Conservation (phyloP, 2,329 filamentous ascomycete species). For the Phoma herbarum region DNA sequence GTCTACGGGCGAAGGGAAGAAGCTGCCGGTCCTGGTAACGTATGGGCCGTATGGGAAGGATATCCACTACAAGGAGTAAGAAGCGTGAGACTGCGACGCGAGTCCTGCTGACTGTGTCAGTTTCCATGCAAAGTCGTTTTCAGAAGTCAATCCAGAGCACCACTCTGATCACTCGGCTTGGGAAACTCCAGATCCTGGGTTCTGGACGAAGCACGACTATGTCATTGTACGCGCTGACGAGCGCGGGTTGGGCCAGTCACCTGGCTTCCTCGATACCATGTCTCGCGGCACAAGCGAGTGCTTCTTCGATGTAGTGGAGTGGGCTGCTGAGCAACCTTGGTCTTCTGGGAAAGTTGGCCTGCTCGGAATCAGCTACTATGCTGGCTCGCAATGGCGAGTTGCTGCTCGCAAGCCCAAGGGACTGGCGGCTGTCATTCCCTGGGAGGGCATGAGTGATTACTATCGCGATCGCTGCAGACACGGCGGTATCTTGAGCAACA, state of each 20-base stretch:
- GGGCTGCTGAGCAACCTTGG: slow-evolving; percentile 62
- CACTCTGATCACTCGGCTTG: slow-evolving; percentile 55
- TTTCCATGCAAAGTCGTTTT: slow-evolving; percentile 62
- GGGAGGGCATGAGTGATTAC: slow-evolving; percentile 66
- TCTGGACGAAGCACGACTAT: slow-evolving; percentile 52
- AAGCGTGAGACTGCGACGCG: neutral
- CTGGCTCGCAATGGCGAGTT: slow-evolving; percentile 64
- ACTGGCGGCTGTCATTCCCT: slow-evolving; percentile 61
- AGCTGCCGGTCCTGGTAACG: slow-evolving; percentile 70
- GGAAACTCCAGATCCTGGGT: slow-evolving; percentile 55
- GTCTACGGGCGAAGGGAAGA: slow-evolving; percentile 39
- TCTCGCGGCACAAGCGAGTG: slow-evolving; percentile 61
- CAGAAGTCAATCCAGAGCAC: slow-evolving; percentile 45
- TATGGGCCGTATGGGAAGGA: slow-evolving; percentile 81
- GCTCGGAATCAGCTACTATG: slow-evolving; percentile 62
- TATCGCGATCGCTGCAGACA: slow-evolving; percentile 58
- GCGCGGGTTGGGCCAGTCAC: slow-evolving; percentile 61
- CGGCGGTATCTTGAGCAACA: slow-evolving; percentile 50
- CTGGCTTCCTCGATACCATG: slow-evolving; percentile 63
- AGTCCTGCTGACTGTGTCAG: slow-evolving; percentile 31
- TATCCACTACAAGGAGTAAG: slow-evolving; percentile 66
- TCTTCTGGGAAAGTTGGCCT: slow-evolving; percentile 61
- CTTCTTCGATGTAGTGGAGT: slow-evolving; percentile 63
- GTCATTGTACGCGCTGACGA: slow-evolving; percentile 59
- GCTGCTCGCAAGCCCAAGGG: slow-evolving; percentile 62